Conservation (phyloP, 2,329 filamentous ascomycete genomes). For the Paramyrothecium roridum region DNA sequence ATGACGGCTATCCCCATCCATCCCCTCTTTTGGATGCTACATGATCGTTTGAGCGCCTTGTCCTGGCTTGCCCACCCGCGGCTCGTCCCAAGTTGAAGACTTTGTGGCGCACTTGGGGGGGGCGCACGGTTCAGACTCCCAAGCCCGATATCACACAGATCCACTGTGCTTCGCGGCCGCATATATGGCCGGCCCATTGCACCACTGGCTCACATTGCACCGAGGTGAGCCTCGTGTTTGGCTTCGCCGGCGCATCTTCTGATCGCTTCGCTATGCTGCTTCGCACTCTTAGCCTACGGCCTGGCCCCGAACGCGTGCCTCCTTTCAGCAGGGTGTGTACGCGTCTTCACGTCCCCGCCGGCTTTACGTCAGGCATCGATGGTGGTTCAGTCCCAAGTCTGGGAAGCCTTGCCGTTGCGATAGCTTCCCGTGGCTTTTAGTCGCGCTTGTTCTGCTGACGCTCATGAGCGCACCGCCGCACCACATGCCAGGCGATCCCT, state of each 20-base stretch:
- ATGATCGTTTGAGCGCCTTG: constrained; percentile 2
- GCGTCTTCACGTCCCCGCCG: not conserved
- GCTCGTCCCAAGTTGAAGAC: too few species aligned
- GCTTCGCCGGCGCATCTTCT: constrained; percentile 33
- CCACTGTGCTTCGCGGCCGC: constrained; percentile 32
- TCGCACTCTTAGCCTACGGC: not conserved
- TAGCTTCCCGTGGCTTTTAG: not conserved
- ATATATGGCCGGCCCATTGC: constrained; percentile 24
- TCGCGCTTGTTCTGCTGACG: constrained; percentile 14
- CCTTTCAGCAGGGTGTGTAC: not conserved
- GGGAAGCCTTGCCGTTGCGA: not conserved
- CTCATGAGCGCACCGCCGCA: constrained; percentile 8
- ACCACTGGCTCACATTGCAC: not conserved
- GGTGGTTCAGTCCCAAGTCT: not conserved
- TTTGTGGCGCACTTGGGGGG: not conserved
- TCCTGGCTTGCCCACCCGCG: constrained; percentile 2
- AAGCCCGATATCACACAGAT: constrained; percentile 15
- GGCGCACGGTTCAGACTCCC: not conserved
- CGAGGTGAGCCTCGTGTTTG: constrained; percentile 16
- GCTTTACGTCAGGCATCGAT: not conserved
- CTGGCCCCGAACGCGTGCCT: not conserved
- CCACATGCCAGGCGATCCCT: constrained; percentile 1
- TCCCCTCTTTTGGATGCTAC: not conserved
- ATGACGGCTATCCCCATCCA: not conserved
- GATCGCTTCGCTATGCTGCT: constrained; percentile 11